A percentile compares a stretch with the other conserved stretches of the same genome.
Evolutionary conservation across 169 alveolate species (phyloP).

Genomic region (Cystoisospora suis): DNA sequence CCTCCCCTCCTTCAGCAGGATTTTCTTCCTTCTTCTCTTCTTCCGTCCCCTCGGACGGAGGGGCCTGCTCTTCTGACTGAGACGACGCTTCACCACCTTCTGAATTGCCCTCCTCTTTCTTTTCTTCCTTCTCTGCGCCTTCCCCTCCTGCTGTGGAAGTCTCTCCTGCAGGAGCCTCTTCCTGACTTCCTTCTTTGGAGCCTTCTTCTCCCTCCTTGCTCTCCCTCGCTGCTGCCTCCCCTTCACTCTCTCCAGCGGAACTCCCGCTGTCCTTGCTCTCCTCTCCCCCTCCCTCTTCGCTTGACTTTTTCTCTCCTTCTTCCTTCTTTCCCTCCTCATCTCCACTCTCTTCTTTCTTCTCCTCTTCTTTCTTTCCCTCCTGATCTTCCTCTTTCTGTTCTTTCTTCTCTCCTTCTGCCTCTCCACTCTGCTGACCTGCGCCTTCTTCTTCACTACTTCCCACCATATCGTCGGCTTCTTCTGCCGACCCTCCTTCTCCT

Average conservation of each 20-base stretch:
- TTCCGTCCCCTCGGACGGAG: too few relatives aligned
- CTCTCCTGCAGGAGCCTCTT: background rate
- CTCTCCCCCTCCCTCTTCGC: background rate
- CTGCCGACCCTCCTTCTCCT: background rate
- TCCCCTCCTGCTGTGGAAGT: background rate
- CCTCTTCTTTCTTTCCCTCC: background rate
- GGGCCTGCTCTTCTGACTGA: too few relatives aligned
- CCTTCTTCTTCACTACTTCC: background rate
- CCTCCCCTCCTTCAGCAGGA: background rate
- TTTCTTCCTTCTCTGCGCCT: background rate
- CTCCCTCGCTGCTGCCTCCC: background rate
- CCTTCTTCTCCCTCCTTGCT: background rate
- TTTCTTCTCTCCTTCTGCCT: background rate
- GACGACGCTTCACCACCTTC: background rate
- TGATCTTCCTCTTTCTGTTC: background rate
- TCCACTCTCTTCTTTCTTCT: background rate
- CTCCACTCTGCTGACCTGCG: background rate
- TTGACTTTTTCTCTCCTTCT: background rate
- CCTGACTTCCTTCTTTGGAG: background rate
- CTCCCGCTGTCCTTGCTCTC: background rate
- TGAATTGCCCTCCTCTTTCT: background rate
- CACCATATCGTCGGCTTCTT: constrained; percentile 6
- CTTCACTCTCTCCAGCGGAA: background rate
- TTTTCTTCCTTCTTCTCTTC: background rate
- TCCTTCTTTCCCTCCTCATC: background rate